Evolutionary conservation across 441 rosid species (phyloP), one percentile per base, ranked within the genome.

Genomic region (Erodium trifolium): DNA sequence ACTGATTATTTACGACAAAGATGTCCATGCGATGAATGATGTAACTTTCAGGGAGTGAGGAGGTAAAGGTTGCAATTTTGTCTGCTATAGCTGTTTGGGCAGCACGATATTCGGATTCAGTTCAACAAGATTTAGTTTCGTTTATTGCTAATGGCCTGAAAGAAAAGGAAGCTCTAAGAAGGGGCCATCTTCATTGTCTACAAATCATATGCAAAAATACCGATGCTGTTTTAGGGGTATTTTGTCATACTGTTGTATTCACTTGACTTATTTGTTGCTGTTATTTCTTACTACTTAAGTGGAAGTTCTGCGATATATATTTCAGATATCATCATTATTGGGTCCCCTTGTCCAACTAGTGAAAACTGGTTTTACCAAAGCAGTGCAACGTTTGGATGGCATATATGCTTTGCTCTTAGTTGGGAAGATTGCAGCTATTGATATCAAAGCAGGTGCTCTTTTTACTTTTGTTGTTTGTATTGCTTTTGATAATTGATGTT

Each of bases 311-410:
- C 65, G 71, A 72, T 72, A 16, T 77, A 67, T 67, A 67, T 51
- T 68, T 65, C 89, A 95, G 99, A 76, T 92, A 77, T 91, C 96
- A 73, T 78, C 87, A 35, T 77, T 95, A 84, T 80, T 95, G 79
- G 88, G 86, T 69, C 89, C 95, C 73, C 92, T 95, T 31, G 23
- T 90, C 79, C 99, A 95, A 81, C 91, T 95, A 75, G 90, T 87
- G 62, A 92, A 89, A 85, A 87, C 93, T 73, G 96, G 99, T 73
- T 95, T 85, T 75, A 87, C 96, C 39, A 95, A 92, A 83, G 83
- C 88, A 14, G 96, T 80, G 51, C 99, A 95, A 79, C 96, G 99
- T 63, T 80, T 95, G 79, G 99, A 95, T 82, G 99, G 97, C 66
- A 70, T 92, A 47, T 95, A 92, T 87, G 95, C 98, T 51, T 83